A percentile compares a stretch with the other conserved stretches of the same genome.
Conservation (phyloP, 495 filamentous ascomycete genomes). For the Aspergillus sparsus region DNA sequence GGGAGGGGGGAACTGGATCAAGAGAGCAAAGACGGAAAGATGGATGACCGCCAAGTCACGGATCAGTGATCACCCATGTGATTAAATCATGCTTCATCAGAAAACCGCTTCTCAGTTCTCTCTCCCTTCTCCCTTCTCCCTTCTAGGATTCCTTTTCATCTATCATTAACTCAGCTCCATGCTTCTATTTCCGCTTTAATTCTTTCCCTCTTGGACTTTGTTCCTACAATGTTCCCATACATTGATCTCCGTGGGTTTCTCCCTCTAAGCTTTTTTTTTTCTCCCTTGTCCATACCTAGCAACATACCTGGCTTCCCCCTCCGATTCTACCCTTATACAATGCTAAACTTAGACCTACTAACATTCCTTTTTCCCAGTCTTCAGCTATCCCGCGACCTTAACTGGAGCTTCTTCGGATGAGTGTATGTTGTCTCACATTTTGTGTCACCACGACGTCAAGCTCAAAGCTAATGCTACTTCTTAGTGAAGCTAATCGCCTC, state of each 20-base stretch:
- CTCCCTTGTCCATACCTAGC: conserved; percentile 12
- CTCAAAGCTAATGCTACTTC: conserved; percentile 18
- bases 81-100: not conserved
- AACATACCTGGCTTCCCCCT: conserved; percentile 22
- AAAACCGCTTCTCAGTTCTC: not conserved
- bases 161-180: conserved; percentile 10
- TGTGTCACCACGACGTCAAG: not conserved
- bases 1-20: not conserved
- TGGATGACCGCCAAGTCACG: conserved; percentile 4
- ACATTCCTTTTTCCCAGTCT: conserved; percentile 55
- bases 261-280: not conserved
- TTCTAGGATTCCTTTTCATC: conserved; percentile 13
- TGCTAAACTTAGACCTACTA: conserved; percentile 4
- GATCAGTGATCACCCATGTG: not conserved
- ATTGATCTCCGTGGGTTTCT: conserved; percentile 71
- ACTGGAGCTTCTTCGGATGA: conserved; percentile 86
- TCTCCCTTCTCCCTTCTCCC: conserved; percentile 12
- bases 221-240: conserved; percentile 73
- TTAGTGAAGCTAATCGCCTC: conserved; percentile 91
- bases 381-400: conserved; percentile 60
- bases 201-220: conserved; percentile 51
- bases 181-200: conserved; percentile 58
- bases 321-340: conserved; percentile 18
- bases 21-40: not conserved
- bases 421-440: conserved; percentile 52